Percentiles rank a stretch among this genome's conserved stretches.
These are phyloP conservation scores for Sporobolomyces pararoseus DNA, from an alignment of 768 basidiomycete species.

Conservation along the genomic window DNA sequence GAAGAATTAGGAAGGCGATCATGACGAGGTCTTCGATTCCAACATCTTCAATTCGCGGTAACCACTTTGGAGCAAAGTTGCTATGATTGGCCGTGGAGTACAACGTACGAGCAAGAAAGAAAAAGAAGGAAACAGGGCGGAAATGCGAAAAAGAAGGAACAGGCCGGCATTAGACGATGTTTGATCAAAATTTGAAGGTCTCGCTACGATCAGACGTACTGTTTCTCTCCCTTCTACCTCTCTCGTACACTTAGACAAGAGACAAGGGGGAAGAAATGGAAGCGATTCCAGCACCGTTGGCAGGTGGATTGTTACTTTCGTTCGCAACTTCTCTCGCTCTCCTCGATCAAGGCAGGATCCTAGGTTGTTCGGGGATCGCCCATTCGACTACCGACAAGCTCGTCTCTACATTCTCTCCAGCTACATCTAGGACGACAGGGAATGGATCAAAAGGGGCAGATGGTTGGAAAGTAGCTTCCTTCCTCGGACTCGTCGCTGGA, in stretches of 20 bases:
- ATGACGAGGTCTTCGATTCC: too few relatives aligned
- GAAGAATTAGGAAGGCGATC: too few relatives aligned
- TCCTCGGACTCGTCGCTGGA: constrained; percentile 10
- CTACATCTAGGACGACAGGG: not conserved
- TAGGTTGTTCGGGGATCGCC: constrained; percentile 49
- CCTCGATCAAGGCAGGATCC: constrained; percentile 46
- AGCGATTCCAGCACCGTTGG: constrained; percentile 12
- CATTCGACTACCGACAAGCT: constrained; percentile 36
- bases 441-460: not conserved
- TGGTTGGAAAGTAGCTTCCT: constrained; percentile 11
- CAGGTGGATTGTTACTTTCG: constrained; percentile 48
- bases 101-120: too few relatives aligned
- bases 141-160: too few relatives aligned
- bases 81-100: too few relatives aligned
- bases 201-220: too few relatives aligned
- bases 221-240: too few relatives aligned
- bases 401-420: not conserved
- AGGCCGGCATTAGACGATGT: too few relatives aligned
- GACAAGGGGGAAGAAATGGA: not conserved
- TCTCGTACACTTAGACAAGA: not conserved
- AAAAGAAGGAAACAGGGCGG: too few relatives aligned
- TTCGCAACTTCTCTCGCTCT: constrained; percentile 47
- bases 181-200: too few relatives aligned
- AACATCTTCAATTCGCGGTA: too few relatives aligned
- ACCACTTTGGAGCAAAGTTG: too few relatives aligned